Evolutionary conservation across 768 basidiomycete species (phyloP).

Genomic region (Phaffia tasmanica): DNA sequence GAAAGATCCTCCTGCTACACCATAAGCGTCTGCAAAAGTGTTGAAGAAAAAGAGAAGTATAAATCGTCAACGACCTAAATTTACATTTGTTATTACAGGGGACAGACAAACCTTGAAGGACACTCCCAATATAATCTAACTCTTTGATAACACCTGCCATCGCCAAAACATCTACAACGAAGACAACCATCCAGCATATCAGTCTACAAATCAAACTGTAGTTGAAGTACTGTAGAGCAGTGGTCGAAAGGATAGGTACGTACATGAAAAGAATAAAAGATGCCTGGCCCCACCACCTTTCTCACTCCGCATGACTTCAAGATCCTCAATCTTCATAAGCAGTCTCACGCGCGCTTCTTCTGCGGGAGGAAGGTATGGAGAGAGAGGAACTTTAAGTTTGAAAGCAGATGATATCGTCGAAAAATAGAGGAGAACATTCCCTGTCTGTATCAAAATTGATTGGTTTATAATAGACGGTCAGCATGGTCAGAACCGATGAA

Average conservation of each 20-base stretch:
- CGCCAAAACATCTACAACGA: conserved; percentile 1
- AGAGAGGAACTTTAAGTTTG: conserved; percentile 78
- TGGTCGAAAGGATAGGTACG: not conserved
- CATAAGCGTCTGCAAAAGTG: conserved; percentile 54
- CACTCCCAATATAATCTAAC: conserved; percentile 66
- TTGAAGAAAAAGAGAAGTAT: not conserved
- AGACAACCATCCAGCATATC: not conserved
- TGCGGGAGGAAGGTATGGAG: conserved; percentile 88
- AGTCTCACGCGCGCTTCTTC: conserved; percentile 70
- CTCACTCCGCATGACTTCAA: conserved; percentile 79
- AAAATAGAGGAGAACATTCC: conserved; percentile 84
- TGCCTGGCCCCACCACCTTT: conserved; percentile 66
- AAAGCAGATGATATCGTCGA: conserved; percentile 69
- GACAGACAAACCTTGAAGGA: conserved; percentile 46
- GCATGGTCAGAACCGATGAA: not conserved
- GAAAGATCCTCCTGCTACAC: conserved; percentile 71
- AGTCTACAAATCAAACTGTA: not conserved
- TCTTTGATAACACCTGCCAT: conserved; percentile 71
- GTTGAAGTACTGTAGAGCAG: not conserved
- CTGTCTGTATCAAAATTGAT: conserved; percentile 45
- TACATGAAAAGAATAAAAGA: conserved; percentile 59
- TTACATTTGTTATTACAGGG: not conserved
- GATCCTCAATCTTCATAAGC: conserved; percentile 66
- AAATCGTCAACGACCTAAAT: not conserved
- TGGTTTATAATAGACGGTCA: not conserved